phyloP scores from a whole-genome alignment of 2,329 filamentous ascomycete species.

The Pseudonectria buxi region DNA sequence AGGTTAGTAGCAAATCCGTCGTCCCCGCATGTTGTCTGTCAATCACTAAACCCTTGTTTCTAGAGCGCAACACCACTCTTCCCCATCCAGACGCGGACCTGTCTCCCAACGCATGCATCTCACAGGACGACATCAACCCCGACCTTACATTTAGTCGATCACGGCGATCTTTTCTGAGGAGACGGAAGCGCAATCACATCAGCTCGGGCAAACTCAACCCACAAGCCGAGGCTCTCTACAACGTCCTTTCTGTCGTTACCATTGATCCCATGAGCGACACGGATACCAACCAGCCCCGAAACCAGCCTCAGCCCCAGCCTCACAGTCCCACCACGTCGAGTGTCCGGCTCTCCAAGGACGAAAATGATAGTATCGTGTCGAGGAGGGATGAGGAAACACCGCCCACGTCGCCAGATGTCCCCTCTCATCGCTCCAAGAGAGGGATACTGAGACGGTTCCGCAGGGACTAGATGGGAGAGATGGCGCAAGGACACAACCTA shows the following conservation, averaged over 20 bases:
- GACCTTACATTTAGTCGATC: conserved; percentile 36
- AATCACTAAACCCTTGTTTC: conserved; percentile 1
- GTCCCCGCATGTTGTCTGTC: background rate
- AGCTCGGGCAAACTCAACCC: conserved; percentile 39
- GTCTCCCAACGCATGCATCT: conserved; percentile 49
- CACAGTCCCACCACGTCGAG: conserved; percentile 22
- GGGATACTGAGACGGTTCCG: conserved; percentile 20
- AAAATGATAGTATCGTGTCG: conserved; percentile 31
- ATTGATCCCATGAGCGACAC: conserved; percentile 15
- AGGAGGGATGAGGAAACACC: conserved; percentile 28
- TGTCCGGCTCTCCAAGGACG: conserved; percentile 30
- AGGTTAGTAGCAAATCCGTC: conserved; percentile 27
- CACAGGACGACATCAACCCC: conserved; percentile 45
- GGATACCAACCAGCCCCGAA: conserved; percentile 7
- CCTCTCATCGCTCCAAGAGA: conserved; percentile 22
- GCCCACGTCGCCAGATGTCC: conserved; percentile 29
- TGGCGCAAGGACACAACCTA: conserved; percentile 6
- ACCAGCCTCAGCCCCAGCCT: background rate
- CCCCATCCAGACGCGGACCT: conserved; percentile 57
- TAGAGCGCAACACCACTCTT: conserved; percentile 52
- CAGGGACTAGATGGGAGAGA: conserved; percentile 10
- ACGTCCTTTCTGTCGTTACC: conserved; percentile 27
- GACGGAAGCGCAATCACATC: conserved; percentile 38
- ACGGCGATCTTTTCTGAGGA: conserved; percentile 40
- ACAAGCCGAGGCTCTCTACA: conserved; percentile 26